These are phyloP conservation scores for Hordeum marinum DNA, from an alignment of 176 grass and related monocot species.

Conservation along the genomic window DNA sequence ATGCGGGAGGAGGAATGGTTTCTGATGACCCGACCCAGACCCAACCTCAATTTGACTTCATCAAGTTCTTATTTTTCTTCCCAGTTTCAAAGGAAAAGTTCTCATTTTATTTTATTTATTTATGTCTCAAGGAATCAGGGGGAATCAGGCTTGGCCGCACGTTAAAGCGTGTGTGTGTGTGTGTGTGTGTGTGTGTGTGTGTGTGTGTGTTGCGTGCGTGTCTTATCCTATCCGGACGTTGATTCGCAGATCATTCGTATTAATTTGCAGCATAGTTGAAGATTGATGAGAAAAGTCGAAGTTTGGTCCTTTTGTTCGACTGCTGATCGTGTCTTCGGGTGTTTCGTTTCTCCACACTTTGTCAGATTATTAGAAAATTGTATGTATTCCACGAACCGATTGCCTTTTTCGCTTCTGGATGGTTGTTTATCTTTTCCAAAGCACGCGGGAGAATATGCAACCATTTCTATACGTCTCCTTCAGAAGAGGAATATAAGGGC, in stretches of 20 bases:
- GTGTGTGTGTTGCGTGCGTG: not conserved
- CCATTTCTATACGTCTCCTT: not conserved
- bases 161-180: not conserved
- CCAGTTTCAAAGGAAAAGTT: not conserved
- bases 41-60: not conserved
- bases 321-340: no score
- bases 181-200: not conserved
- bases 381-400: not conserved
- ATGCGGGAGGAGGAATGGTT: not conserved
- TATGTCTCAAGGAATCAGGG: not conserved
- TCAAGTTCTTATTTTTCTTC: not conserved
- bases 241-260: not conserved
- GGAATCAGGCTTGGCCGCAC: not conserved
- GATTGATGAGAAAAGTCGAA: not conserved
- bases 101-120: not conserved
- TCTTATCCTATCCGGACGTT: not conserved
- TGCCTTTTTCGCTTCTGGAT: not conserved
- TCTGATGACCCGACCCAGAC: not conserved
- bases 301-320: not conserved
- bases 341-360: not conserved
- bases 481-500: not conserved
- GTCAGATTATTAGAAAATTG: not conserved
- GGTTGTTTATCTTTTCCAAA: not conserved
- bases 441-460: not conserved
- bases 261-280: not conserved